phyloP scores from a whole-genome alignment of 768 basidiomycete species.

The Amanita polypyramis region DNA sequence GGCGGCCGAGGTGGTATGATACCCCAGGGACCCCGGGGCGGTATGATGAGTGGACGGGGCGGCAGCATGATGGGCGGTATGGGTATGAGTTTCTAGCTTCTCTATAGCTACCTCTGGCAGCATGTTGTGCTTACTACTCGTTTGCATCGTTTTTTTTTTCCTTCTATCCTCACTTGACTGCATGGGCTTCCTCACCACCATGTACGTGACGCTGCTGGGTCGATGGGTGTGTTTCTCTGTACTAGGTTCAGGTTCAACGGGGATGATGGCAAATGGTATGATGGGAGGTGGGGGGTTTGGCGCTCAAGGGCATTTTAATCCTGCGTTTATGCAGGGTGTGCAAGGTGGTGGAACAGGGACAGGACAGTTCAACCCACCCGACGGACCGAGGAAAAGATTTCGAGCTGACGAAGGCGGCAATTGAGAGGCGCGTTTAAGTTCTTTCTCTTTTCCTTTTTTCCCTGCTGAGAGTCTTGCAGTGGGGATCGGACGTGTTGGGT shows the following conservation, averaged over 20 bases:
- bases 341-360: constrained; percentile 12
- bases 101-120: constrained; percentile 14
- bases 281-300: constrained; percentile 33
- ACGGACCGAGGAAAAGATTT: constrained; percentile 45
- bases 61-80: constrained; percentile 54
- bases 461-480: neutral
- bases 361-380: constrained; percentile 21
- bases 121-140: constrained; percentile 32
- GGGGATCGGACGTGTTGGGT: neutral
- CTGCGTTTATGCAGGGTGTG: constrained; percentile 51
- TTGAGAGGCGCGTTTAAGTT: neutral
- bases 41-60: constrained; percentile 42
- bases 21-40: constrained; percentile 42
- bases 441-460: neutral
- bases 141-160: constrained; percentile 9
- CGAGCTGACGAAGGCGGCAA: constrained; percentile 37
- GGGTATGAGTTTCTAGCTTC: constrained; percentile 48
- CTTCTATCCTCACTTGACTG: neutral
- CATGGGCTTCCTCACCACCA: constrained; percentile 7
- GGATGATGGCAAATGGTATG: constrained; percentile 33
- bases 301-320: constrained; percentile 59
- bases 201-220: constrained; percentile 7
- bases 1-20: constrained; percentile 30
- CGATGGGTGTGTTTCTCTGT: constrained; percentile 7
- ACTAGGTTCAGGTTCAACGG: constrained; percentile 32